A percentile compares a stretch with the other conserved stretches of the same genome.
Evolutionary conservation across 352 stramenopile genomes (phyloP).

Genomic region (Phytophthora quininea): DNA sequence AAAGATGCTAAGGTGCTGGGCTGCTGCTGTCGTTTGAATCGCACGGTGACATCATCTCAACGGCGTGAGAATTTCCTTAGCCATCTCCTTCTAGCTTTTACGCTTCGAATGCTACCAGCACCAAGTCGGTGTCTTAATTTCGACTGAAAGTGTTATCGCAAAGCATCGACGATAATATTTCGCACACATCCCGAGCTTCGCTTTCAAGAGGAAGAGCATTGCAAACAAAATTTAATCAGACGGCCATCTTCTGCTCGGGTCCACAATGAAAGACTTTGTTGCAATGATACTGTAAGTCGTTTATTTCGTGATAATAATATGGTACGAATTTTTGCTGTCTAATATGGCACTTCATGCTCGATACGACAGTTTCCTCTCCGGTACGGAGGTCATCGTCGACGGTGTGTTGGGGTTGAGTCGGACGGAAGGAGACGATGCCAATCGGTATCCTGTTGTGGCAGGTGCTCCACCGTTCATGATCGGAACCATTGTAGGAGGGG

Average conservation of each 20-base stretch:
- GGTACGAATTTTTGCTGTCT: constrained; percentile 12
- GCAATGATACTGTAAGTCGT: neutral
- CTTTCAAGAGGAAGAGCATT: neutral
- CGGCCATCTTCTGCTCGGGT: neutral
- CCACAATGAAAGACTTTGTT: neutral
- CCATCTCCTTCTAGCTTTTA: too few relatives aligned
- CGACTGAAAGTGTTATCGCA: too few relatives aligned
- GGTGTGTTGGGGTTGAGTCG: constrained; percentile 30
- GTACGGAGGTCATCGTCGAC: constrained; percentile 7
- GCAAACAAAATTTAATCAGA: constrained; percentile 3
- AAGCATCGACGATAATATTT: too few relatives aligned
- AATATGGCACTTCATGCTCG: constrained; percentile 12
- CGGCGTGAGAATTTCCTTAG: too few relatives aligned
- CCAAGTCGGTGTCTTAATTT: too few relatives aligned
- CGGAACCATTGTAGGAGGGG: constrained; percentile 17
- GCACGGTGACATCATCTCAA: too few relatives aligned
- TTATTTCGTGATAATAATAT: constrained; percentile 2
- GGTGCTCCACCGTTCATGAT: constrained; percentile 20
- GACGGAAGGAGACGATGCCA: constrained; percentile 28
- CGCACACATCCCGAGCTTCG: too few relatives aligned
- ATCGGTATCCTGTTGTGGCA: constrained; percentile 28
- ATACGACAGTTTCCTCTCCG: constrained; percentile 23
- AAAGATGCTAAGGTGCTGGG: too few relatives aligned
- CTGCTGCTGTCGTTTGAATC: too few relatives aligned
- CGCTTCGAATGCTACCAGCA: too few relatives aligned